Base-by-base conservation (phyloP, 768 basidiomycete genomes). In the Podaxis rugospora region DNA sequence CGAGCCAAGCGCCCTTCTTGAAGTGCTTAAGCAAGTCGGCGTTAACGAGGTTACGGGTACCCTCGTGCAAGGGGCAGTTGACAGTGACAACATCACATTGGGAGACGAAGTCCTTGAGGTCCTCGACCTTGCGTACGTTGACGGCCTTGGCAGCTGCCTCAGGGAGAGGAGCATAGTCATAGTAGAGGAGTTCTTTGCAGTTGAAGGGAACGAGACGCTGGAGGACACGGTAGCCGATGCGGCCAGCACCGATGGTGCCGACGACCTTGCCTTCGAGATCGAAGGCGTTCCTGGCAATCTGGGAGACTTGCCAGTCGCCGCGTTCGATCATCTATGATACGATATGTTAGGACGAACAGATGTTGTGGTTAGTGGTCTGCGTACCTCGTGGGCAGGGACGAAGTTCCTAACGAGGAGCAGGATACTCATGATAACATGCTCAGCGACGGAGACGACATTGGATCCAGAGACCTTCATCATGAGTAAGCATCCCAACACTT, bases 191-290 rank as follows among this genome's bases (percentile, higher is more conserved):
- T 69, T 95, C 92, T 73, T 94, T 94, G 82, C 84, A 86, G 76
- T 93, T 82, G 77, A 97, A 96, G 4, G 92, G 90, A 32, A 83
- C 66, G 46, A 93, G 77, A 60, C 91, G 86, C 71, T 92, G 87
- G 51, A 93, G 79, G 27, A 93, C 91, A 69, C 91, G 86, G 79
- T 92, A 93, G 5, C 94, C 94, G 70, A 95, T 95, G 58, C 77
- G 80, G 62, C 82, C 82, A 68, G 85, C 85, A 58, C 92, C 93
- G 63, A 97, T 92, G 47, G 94, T 95, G 16, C 93, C 94, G 57
- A 95, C 86, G 57, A 93, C 89, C 77, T 96, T 97, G 71, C 83
- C 85, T 75, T 96, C 95, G 63, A 97, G 77, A 73, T 96, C 95
- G 69, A 82, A 96, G 11, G 93, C 88, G 67, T 89, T 86, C 65